Conservation (phyloP, 1,139 yeast species). For the Suhomyces chickasaworum region DNA sequence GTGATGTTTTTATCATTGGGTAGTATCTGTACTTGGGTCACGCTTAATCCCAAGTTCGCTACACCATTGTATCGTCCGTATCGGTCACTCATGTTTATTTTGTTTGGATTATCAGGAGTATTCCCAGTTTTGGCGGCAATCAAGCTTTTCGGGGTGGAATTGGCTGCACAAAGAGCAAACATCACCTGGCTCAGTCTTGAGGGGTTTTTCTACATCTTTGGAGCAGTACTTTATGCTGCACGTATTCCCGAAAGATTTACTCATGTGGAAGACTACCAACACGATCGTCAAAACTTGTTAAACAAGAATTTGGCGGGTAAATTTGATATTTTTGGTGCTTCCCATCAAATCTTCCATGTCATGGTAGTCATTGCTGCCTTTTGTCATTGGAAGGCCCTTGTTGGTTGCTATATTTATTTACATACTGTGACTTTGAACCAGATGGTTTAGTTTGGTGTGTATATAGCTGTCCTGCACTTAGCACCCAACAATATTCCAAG, state of each 20-base stretch:
- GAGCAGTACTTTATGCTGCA: constrained; percentile 77
- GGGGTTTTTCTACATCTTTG: constrained; percentile 72
- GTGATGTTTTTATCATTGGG: constrained; percentile 59
- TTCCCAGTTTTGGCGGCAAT: constrained; percentile 66
- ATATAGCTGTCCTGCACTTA: background rate
- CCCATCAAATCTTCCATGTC: constrained; percentile 87
- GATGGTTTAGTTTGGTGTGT: background rate
- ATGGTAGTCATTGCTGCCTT: constrained; percentile 80
- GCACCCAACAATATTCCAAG: background rate
- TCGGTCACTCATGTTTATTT: constrained; percentile 76
- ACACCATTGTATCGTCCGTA: constrained; percentile 72
- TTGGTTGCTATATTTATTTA: constrained; percentile 58
- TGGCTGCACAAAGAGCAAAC: constrained; percentile 54
- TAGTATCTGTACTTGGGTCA: constrained; percentile 59
- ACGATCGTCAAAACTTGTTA: constrained; percentile 23
- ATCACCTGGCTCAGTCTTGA: constrained; percentile 65
- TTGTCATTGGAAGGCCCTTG: constrained; percentile 69
- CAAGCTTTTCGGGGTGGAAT: constrained; percentile 33
- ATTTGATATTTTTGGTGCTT: constrained; percentile 76
- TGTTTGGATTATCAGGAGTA: constrained; percentile 78
- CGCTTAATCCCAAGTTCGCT: constrained; percentile 67
- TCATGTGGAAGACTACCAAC: constrained; percentile 52
- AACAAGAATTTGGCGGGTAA: constrained; percentile 28
- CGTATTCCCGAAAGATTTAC: constrained; percentile 73
- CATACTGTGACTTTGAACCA: constrained; percentile 27